Base-by-base conservation (phyloP, 768 basidiomycete species). In the Holtermannia corniformis region DNA sequence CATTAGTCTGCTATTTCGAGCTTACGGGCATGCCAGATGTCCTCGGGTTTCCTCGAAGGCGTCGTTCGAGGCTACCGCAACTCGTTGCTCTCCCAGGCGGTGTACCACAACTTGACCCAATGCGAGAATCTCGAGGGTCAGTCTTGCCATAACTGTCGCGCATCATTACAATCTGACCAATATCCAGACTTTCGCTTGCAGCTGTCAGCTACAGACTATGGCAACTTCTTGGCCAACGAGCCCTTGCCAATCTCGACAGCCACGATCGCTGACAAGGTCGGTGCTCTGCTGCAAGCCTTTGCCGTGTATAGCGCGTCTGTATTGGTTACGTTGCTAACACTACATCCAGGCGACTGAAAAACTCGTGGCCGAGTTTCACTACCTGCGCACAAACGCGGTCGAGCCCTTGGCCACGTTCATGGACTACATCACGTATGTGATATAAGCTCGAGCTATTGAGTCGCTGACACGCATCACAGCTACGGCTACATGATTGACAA, bases 401-500 rank as follows among this genome's bases (percentile, higher is more conserved):
- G 85, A 87, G 55, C 89, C 93, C 1, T 73, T 99, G 51, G 80
- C 81, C 69, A 93, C 84, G 64, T 97, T 99, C 71, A 77, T 99
- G 56, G 95, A 97, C 65, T 99, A 96, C 72, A 87, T 99, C 75
- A 97, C 92, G 86, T 97, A 74, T 60, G 87, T 79, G 16, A 1
- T 14, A 5, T 25, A 13, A 3, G 14, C 14, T 23, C 19, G 12
- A 20, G 20, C 13, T 28, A 25, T 3, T 47, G 41, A 10, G 47
- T 43, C 27, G 27, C 16, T 44, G n/a, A 42, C 46, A 1, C 1
- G 7, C 23, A 21, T 25, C 21, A 3, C 72, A 95, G 91, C 43
- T 95, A 95, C 71, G 90, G 83, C 25, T 99, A 97, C 75, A 99
- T 99, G 95, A 97, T 99, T 68, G 95, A 99, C 81, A 99, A 99